These are phyloP conservation scores for Suillus tomentosus DNA, from an alignment of 768 basidiomycete genomes.

Conservation along the genomic window DNA sequence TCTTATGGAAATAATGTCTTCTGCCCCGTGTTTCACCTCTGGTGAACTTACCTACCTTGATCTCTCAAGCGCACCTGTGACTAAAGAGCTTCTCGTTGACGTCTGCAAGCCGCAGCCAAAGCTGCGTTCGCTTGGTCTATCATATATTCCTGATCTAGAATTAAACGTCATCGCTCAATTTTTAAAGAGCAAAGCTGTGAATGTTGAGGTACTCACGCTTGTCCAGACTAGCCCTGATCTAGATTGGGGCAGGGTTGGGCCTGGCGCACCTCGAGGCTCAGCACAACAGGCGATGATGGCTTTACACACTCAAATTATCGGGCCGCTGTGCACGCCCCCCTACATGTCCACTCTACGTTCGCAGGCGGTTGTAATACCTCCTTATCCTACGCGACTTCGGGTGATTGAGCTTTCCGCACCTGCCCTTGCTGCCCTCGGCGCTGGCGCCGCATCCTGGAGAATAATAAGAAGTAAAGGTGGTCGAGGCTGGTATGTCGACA, in stretches of 20 bases:
- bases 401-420: conserved; percentile 83
- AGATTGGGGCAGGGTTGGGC: conserved; percentile 48
- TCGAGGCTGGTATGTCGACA: conserved; percentile 93
- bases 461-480: conserved; percentile 92
- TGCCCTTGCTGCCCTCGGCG: conserved; percentile 71
- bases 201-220: conserved; percentile 86
- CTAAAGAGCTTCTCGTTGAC: conserved; percentile 49
- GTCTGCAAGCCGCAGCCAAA: conserved; percentile 64
- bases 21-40: conserved; percentile 77
- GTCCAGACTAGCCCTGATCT: conserved; percentile 77
- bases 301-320: conserved; percentile 76
- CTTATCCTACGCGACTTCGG: conserved; percentile 72
- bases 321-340: conserved; percentile 78
- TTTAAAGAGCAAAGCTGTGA: conserved; percentile 62
- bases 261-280: conserved; percentile 37
- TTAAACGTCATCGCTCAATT: conserved; percentile 70
- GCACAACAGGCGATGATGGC: conserved; percentile 72
- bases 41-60: conserved; percentile 86
- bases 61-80: conserved; percentile 81
- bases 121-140: conserved; percentile 88
- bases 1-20: conserved; percentile 62
- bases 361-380: conserved; percentile 31
- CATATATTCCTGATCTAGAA: conserved; percentile 74
- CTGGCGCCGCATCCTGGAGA: conserved; percentile 84
- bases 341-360: conserved; percentile 60